Base-by-base conservation (phyloP, 176 grass and related monocot genomes). In the Dendrocalamus sinicus region DNA sequence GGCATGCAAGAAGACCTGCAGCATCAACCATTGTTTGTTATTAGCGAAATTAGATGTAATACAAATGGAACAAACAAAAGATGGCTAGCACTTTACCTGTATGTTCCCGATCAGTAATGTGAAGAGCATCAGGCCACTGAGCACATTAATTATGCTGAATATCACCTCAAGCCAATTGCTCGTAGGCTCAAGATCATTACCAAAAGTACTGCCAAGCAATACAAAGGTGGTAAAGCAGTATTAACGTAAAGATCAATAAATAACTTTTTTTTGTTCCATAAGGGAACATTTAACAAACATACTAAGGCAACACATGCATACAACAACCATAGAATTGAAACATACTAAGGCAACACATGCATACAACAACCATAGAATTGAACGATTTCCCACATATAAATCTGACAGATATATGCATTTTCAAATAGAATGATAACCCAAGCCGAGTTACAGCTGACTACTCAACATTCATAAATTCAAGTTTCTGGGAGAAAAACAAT, bases 121-220 rank as follows among this genome's bases (percentile, higher is more conserved):
- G 92, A 99, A 99, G 77, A 99, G 93, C 96, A 99, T 99, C 79
- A 99, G 45, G 3, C 96, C 96, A 62, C 96, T 95, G 44, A 99
- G 86, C 13, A 93, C 92, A 37, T 88, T 91, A 6, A 94, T 86
- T 65, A 99, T 99, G 84, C 93, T 92, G 81, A 99, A 99, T 70
- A 99, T 73, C 58, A 99, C 96, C 83, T 99, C 96, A 44, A 96
- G 59, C 80, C 93, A 92, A 43, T 99, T 91, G 69, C 92, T 99
- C 48, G 96, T 99, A 2, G 96, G 96, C 62, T 91, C 92, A 0
- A 99, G 93, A 88, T 96, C 90, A 86, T 99, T 99, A n/a, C 92
- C 89, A 8, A 99, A 99, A 43, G 96, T 99, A 51, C 96, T 99
- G 91, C 61, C 58, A 70, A 69, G 16, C 12, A 59, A 80, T 82